Percentiles rank a stretch among this genome's conserved stretches.
Evolutionary conservation across 306 rosid species (phyloP).

Genomic region (Ormosia emarginata): DNA sequence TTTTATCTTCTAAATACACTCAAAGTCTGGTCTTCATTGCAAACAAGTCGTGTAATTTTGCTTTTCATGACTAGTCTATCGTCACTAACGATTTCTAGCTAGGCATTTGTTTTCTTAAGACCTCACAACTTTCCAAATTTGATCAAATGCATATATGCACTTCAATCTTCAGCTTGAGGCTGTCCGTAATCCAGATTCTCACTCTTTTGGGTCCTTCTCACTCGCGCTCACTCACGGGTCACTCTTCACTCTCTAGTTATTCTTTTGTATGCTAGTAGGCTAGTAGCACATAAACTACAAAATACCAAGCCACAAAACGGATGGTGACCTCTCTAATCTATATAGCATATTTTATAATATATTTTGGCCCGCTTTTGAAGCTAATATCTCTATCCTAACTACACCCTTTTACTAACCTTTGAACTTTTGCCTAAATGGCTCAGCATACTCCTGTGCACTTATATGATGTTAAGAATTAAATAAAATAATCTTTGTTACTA

Average conservation of each 20-base stretch:
- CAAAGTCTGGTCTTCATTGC: neutral
- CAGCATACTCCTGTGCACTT: neutral
- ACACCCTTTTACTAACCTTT: neutral
- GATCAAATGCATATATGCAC: neutral
- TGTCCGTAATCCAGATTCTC: neutral
- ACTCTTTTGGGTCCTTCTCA: neutral
- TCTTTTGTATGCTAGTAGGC: neutral
- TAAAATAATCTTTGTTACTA: neutral
- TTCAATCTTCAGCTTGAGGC: neutral
- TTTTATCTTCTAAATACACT: no score
- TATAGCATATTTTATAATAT: neutral
- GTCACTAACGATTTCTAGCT: neutral
- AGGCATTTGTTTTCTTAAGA: neutral
- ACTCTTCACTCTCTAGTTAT: neutral
- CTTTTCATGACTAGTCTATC: neutral
- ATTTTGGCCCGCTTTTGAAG: neutral
- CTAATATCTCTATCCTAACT: neutral
- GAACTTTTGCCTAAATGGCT: neutral
- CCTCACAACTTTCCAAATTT: neutral
- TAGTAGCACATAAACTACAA: neutral
- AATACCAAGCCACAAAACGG: no score
- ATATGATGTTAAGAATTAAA: no score
- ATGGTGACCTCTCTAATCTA: neutral
- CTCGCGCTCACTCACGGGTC: no score
- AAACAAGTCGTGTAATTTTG: neutral